Percentiles rank a stretch among this genome's conserved stretches.
Conservation (phyloP, 805 yeast species). For the Helenozyma rhizophorensis region DNA sequence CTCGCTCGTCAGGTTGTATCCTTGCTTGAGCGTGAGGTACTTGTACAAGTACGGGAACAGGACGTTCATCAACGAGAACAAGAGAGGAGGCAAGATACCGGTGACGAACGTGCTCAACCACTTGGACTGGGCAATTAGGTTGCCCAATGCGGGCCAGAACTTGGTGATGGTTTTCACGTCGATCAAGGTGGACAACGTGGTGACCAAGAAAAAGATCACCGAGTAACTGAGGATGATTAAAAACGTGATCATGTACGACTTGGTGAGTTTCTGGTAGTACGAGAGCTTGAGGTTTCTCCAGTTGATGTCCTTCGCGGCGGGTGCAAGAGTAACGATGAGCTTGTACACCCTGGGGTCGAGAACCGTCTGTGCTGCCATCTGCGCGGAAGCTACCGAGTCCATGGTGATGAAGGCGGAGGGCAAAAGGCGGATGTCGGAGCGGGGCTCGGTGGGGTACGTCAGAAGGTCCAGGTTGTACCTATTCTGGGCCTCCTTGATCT, state of each 20-base stretch:
- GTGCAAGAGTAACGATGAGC: conserved; percentile 39
- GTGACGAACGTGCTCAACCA: conserved; percentile 53
- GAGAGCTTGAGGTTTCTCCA: conserved; percentile 45
- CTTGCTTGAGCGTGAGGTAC: conserved; percentile 47
- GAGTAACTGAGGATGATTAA: conserved; percentile 47
- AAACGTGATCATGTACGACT: conserved; percentile 38
- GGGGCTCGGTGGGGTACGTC: conserved; percentile 22
- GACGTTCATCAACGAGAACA: conserved; percentile 52
- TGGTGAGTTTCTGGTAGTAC: conserved; percentile 32
- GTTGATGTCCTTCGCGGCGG: conserved; percentile 44
- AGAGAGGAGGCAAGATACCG: conserved; percentile 58
- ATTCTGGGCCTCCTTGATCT: conserved; percentile 32
- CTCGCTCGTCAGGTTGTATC: conserved; percentile 53
- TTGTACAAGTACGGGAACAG: conserved; percentile 53
- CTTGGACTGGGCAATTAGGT: conserved; percentile 46
- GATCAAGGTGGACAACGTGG: conserved; percentile 53
- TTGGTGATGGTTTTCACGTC: conserved; percentile 53
- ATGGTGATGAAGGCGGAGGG: conserved; percentile 46
- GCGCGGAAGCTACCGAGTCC: conserved; percentile 47
- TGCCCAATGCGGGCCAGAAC: conserved; percentile 57
- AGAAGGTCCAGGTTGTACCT: conserved; percentile 26
- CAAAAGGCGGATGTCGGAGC: conserved; percentile 34
- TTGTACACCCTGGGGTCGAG: conserved; percentile 43
- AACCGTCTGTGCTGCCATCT: conserved; percentile 46
- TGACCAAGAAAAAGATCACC: conserved; percentile 50